These are phyloP conservation scores for Chaetomiaceae sp. DNA, from an alignment of 2,329 filamentous ascomycete genomes.

Conservation along the genomic window DNA sequence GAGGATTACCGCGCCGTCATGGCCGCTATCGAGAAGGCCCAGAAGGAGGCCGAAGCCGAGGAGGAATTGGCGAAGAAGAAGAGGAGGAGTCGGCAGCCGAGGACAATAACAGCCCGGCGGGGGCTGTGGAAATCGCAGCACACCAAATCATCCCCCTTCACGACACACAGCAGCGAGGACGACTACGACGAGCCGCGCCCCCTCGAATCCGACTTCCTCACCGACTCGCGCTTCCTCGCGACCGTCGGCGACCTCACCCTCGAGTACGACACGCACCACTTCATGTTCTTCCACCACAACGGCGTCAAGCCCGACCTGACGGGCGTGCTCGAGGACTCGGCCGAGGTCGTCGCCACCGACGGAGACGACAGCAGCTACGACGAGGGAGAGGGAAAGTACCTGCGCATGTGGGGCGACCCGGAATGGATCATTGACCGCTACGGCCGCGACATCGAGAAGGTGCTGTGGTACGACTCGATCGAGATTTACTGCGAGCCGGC, in stretches of 20 bases:
- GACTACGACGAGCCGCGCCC: too few relatives aligned
- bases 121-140: too few relatives aligned
- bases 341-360: constrained; percentile 21
- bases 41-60: background rate
- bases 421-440: constrained; percentile 23
- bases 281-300: constrained; percentile 37
- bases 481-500: constrained; percentile 28
- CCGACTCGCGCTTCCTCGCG: constrained; percentile 13
- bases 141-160: too few relatives aligned
- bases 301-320: constrained; percentile 35
- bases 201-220: background rate
- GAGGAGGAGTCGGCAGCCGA: background rate
- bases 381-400: constrained; percentile 21
- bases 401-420: constrained; percentile 31
- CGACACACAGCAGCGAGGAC: too few relatives aligned
- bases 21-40: constrained; percentile 19
- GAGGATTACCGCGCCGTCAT: constrained; percentile 21
- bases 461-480: constrained; percentile 32
- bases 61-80: background rate
- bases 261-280: constrained; percentile 18
- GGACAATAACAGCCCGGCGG: background rate
- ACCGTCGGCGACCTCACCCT: constrained; percentile 5
- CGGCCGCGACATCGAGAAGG: constrained; percentile 34
- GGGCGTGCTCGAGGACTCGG: constrained; percentile 23
- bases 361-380: too few relatives aligned